Evolutionary conservation across 208 protist species (phyloP), one percentile per base, ranked within the genome.

Genomic region (Trypanosoma melophagium): DNA sequence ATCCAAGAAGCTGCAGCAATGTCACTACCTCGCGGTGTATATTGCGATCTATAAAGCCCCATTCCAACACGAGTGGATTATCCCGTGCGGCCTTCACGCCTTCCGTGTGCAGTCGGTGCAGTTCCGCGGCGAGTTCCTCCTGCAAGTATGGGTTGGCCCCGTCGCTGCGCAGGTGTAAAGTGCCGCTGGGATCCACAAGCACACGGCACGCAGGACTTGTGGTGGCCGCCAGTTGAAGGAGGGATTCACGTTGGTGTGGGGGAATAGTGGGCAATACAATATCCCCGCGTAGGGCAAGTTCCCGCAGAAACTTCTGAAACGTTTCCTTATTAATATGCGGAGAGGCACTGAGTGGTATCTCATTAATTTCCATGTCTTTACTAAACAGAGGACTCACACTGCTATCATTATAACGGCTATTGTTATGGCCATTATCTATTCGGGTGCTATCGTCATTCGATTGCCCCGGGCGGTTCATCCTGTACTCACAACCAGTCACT

Each of bases 21-120:
- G 68, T 57, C 41, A 71, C 59, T 25, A 62, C 64, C 25, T 76
- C 65, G 25, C 53, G 60, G 47, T 76, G 66, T 47, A 71, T 9
- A 25, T 21, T 51, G 21, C 61, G 71, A 65, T 76, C 64, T 44
- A 41, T 49, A 73, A 76, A 70, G 21, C n/a, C 64, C 66, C 71
- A 76, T 2, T 47, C 40, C 31, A 76, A 38, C 44, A 76, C 44
- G 3, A 38, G 35, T 28, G 45, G 59, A 51, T 28, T 16, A 38
- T 58, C 59, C 16, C 10, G 28, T 35, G 59, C 4, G 2, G 59
- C 1, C 8, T 54, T 47, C 9, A 19, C 24, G 12, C 59, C 59
- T 38, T 64, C 38, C 8, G n/a, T 24, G 21, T 73, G 49, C 71
- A 58, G 53, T 31, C 51, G 22, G 60, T 52, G 45, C 35, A 76